A percentile compares a stretch with the other conserved stretches of the same genome.
These are phyloP conservation scores for Berberis vulgaris DNA, from an alignment of 164 flowering plant species.

Conservation along the genomic window DNA sequence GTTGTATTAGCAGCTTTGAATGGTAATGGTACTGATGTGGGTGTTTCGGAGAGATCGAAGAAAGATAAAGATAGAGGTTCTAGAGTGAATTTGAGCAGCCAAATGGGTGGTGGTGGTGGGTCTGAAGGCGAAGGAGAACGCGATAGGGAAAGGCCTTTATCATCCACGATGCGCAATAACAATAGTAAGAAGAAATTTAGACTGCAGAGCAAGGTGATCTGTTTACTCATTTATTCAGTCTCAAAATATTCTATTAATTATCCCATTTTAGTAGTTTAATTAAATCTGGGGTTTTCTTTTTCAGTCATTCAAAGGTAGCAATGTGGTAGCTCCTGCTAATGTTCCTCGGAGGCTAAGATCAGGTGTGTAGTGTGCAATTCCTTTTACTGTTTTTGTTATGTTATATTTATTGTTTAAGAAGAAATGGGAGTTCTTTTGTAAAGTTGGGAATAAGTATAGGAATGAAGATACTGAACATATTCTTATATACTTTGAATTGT, in stretches of 20 bases:
- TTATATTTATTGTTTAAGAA: not conserved
- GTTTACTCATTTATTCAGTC: not conserved
- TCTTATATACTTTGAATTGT: too few relatives aligned
- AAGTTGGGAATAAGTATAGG: too few relatives aligned
- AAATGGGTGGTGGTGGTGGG: constrained; percentile 29
- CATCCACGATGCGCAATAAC: not conserved
- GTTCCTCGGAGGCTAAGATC: constrained; percentile 77
- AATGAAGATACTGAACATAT: too few relatives aligned
- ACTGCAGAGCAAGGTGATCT: constrained; percentile 37
- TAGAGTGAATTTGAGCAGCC: constrained; percentile 15
- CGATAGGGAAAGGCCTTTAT: too few relatives aligned
- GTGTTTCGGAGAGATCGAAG: too few relatives aligned
- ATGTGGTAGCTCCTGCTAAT: constrained; percentile 38
- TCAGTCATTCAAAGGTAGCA: constrained; percentile 42
- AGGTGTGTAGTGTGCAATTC: constrained; percentile 27
- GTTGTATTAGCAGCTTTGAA: too few relatives aligned
- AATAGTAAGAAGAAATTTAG: constrained; percentile 28
- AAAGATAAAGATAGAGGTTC: constrained; percentile 10
- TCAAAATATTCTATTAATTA: too few relatives aligned
- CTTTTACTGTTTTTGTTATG: too few relatives aligned
- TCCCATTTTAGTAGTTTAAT: not conserved
- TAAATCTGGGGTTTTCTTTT: constrained; percentile 1
- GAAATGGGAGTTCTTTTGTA: not conserved
- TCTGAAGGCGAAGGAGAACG: constrained; percentile 34
- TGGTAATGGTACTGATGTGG: too few relatives aligned